These are phyloP conservation scores for Hyaloscypha bicolor DNA, from an alignment of 495 filamentous ascomycete species.

Conservation along the genomic window DNA sequence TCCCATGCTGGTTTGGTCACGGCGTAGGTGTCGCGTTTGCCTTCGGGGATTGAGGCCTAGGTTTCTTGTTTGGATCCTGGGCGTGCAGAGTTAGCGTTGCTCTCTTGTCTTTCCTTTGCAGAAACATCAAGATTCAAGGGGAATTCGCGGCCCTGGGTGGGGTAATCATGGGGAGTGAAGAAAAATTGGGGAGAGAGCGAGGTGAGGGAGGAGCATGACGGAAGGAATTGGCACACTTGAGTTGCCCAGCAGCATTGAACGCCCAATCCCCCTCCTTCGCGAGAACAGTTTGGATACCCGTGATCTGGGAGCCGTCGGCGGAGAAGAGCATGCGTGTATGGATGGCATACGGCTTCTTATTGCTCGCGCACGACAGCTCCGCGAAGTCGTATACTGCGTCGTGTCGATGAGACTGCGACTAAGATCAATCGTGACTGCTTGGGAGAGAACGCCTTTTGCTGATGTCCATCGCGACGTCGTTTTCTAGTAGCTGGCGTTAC, in stretches of 20 bases:
- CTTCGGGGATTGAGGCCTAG: slow-evolving; percentile 44
- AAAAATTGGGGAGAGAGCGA: too few species aligned
- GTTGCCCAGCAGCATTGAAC: slow-evolving; percentile 34
- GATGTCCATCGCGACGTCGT: slow-evolving; percentile 33
- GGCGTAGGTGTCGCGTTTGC: slow-evolving; percentile 38
- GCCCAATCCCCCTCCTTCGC: slow-evolving; percentile 32
- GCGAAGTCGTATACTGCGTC: slow-evolving; percentile 44
- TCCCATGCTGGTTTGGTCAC: slow-evolving; percentile 49
- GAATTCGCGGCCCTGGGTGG: too few species aligned
- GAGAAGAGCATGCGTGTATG: slow-evolving; percentile 41
- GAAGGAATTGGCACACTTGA: slow-evolving; percentile 6
- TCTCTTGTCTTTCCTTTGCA: too few species aligned
- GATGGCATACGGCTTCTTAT: slow-evolving; percentile 29
- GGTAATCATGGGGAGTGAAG: too few species aligned
- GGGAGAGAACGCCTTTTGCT: slow-evolving; percentile 36
- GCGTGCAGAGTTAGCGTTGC: too few species aligned
- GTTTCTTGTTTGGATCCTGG: slow-evolving; percentile 40
- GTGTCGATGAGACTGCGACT: slow-evolving; percentile 44
- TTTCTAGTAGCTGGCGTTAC: slow-evolving; percentile 28
- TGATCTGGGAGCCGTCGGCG: slow-evolving; percentile 31
- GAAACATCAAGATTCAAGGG: too few species aligned
- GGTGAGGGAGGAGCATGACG: too few species aligned
- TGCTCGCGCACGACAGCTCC: slow-evolving; percentile 40
- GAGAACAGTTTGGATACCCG: slow-evolving; percentile 30
- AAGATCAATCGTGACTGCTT: slow-evolving; percentile 41